Percentiles rank a stretch among this genome's conserved stretches.
These are phyloP conservation scores for Boeremia exigua DNA, from an alignment of 2,329 filamentous ascomycete genomes.

Conservation along the genomic window DNA sequence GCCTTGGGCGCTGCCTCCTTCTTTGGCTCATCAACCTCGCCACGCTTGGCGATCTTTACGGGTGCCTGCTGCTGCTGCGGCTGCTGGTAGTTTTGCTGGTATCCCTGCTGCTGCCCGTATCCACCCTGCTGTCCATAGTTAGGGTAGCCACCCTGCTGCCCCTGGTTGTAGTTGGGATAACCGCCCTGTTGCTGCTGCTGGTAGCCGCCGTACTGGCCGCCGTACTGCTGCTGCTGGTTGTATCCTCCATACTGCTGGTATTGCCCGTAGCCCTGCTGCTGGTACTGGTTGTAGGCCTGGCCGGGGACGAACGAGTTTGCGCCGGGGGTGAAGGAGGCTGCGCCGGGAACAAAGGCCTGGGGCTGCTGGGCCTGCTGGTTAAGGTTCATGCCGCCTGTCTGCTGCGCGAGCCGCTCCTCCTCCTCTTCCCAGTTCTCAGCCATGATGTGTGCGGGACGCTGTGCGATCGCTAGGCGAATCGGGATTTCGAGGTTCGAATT, in stretches of 20 bases:
- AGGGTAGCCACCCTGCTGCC: slow-evolving; percentile 28
- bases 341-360: slow-evolving; percentile 67
- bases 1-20: slow-evolving; percentile 58
- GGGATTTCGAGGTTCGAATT: slow-evolving; percentile 23
- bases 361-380: slow-evolving; percentile 28
- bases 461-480: slow-evolving; percentile 11
- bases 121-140: slow-evolving; percentile 32
- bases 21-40: slow-evolving; percentile 53
- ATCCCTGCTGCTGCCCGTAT: slow-evolving; percentile 40
- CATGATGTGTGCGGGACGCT: slow-evolving; percentile 60
- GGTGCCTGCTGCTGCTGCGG: slow-evolving; percentile 61
- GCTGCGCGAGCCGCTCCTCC: slow-evolving; percentile 77
- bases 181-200: slow-evolving; percentile 25
- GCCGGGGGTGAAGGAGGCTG: slow-evolving; percentile 74
- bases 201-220: slow-evolving; percentile 60
- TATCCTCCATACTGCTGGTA: slow-evolving; percentile 50
- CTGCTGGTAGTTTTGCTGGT: slow-evolving; percentile 52
- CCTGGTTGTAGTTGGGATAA: slow-evolving; percentile 23
- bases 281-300: slow-evolving; percentile 64
- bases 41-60: slow-evolving; percentile 68
- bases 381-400: slow-evolving; percentile 53
- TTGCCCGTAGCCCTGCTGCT: slow-evolving; percentile 41
- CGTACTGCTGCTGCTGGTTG: slow-evolving; percentile 65
- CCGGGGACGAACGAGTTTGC: slow-evolving; percentile 75
- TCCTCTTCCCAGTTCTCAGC: slow-evolving; percentile 95